phyloP scores from a whole-genome alignment of 2,329 filamentous ascomycete genomes.

The Monilinia polystroma region DNA sequence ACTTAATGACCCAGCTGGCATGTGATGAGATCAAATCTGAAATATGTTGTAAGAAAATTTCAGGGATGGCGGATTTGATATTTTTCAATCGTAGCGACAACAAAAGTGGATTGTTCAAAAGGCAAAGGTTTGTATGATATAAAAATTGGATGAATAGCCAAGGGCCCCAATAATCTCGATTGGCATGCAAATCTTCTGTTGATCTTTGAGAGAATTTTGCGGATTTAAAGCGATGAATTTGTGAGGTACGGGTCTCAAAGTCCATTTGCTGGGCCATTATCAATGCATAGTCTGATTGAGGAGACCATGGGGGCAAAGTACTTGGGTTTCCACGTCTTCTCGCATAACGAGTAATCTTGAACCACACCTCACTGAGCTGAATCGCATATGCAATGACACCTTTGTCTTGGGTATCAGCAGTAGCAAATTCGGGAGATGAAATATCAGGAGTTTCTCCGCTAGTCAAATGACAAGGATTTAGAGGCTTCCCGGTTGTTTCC shows the following conservation, averaged over 20 bases:
- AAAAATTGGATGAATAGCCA: constrained; percentile 54
- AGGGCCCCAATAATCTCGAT: constrained; percentile 53
- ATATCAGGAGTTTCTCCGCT: constrained; percentile 16
- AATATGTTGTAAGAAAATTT: constrained; percentile 55
- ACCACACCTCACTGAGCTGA: constrained; percentile 50
- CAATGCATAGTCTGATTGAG: constrained; percentile 52
- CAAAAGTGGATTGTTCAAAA: constrained; percentile 55
- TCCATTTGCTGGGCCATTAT: constrained; percentile 52
- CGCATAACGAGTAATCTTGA: constrained; percentile 49
- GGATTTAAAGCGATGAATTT: constrained; percentile 51
- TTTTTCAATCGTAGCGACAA: constrained; percentile 53
- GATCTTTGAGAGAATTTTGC: constrained; percentile 48
- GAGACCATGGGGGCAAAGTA: constrained; percentile 48
- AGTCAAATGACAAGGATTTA: constrained; percentile 27
- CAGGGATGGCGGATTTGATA: constrained; percentile 52
- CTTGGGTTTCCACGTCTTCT: constrained; percentile 47
- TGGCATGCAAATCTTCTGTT: constrained; percentile 45
- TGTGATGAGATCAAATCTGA: constrained; percentile 52
- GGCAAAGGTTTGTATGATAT: constrained; percentile 53
- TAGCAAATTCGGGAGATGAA: constrained; percentile 26
- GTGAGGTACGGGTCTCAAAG: constrained; percentile 51
- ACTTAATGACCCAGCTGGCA: constrained; percentile 54
- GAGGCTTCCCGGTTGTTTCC: constrained; percentile 39
- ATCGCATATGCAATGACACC: constrained; percentile 49
- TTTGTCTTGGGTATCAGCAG: constrained; percentile 35